phyloP scores from a whole-genome alignment of 129 eudicot species.

The Oenanthe sinensis region DNA sequence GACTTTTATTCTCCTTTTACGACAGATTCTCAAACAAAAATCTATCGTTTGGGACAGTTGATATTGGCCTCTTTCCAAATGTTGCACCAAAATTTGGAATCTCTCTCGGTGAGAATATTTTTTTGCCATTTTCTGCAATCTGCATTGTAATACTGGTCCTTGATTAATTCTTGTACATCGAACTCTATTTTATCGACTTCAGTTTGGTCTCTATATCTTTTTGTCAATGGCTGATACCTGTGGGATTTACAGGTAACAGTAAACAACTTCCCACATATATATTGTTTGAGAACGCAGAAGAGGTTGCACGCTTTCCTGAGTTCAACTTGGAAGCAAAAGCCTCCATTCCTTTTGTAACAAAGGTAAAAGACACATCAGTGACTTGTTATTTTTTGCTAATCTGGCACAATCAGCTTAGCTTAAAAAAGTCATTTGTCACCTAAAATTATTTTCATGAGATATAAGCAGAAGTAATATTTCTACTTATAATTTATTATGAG shows the following conservation, averaged over 20 bases:
- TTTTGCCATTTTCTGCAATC: slow-evolving; percentile 5
- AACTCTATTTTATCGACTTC: neutral
- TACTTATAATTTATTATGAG: neutral
- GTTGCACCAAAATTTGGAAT: slow-evolving; percentile 83
- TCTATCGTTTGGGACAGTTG: slow-evolving; percentile 75
- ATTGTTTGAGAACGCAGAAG: slow-evolving; percentile 62
- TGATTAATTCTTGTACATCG: neutral
- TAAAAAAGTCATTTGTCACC: neutral
- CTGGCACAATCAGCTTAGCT: neutral
- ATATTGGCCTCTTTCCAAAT: slow-evolving; percentile 93
- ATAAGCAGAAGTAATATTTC: neutral
- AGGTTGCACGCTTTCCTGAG: slow-evolving; percentile 60
- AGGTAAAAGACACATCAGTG: slow-evolving; percentile 29
- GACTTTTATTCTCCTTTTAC: neutral
- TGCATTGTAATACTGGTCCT: neutral
- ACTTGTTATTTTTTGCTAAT: neutral
- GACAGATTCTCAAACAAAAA: slow-evolving; percentile 80
- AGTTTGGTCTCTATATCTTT: neutral
- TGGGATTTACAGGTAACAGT: slow-evolving; percentile 35
- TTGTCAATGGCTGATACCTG: neutral
- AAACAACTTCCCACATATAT: slow-evolving; percentile 79
- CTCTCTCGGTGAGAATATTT: slow-evolving; percentile 41
- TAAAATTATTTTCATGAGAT: neutral
- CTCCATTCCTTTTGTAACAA: slow-evolving; percentile 44
- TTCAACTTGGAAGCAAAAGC: slow-evolving; percentile 36